Conservation (phyloP, 2,329 filamentous ascomycete genomes). For the Onygenales sp. region DNA sequence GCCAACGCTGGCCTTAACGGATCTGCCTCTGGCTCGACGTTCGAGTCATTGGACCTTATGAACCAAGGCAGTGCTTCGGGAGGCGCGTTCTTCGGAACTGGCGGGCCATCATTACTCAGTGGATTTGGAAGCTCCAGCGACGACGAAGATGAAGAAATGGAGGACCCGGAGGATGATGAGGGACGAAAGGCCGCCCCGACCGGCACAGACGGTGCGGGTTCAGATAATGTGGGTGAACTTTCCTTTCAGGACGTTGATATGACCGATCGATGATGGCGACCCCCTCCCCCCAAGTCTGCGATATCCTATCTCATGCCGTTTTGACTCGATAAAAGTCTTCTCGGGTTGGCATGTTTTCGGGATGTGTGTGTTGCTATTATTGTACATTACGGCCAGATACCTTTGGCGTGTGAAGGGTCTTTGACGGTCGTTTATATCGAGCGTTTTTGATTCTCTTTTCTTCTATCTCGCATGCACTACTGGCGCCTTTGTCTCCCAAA, state of each 20-base stretch:
- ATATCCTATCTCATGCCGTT: neutral
- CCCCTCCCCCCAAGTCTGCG: neutral
- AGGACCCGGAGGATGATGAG: constrained; percentile 57
- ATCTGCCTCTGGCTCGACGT: constrained; percentile 38
- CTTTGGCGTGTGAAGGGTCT: neutral
- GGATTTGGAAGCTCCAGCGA: constrained; percentile 93
- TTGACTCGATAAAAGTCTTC: neutral
- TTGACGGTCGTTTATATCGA: neutral
- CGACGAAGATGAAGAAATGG: constrained; percentile 91
- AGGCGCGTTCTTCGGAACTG: constrained; percentile 61
- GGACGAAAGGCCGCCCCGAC: constrained; percentile 27
- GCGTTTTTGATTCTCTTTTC: constrained; percentile 4
- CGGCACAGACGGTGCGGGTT: constrained; percentile 37
- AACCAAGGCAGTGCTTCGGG: constrained; percentile 58
- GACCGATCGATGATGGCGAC: constrained; percentile 42
- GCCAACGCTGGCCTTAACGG: constrained; percentile 74
- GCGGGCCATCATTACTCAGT: constrained; percentile 59
- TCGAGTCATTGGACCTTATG: constrained; percentile 54
- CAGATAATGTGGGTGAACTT: constrained; percentile 58
- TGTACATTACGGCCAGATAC: constrained; percentile 4
- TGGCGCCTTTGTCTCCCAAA: constrained; percentile 8
- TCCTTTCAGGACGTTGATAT: constrained; percentile 54
- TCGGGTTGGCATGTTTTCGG: constrained; percentile 9
- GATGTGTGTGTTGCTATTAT: constrained; percentile 4
- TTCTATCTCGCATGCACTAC: constrained; percentile 10